Conservation (phyloP, 2,329 filamentous ascomycete genomes). For the Simplicillium aogashimaense region DNA sequence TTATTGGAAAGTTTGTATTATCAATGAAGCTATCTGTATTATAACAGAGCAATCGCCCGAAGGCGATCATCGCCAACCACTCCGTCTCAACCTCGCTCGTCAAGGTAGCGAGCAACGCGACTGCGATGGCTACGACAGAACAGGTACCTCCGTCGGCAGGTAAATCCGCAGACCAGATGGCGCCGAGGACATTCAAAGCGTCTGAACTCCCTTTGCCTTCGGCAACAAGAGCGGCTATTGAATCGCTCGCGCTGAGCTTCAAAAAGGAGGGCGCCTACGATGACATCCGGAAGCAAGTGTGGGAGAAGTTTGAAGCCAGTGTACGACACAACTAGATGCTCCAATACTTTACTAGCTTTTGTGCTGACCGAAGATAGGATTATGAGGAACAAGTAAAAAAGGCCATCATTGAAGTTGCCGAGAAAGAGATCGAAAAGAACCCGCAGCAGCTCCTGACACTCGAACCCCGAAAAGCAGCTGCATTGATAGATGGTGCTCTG, state of each 20-base stretch:
- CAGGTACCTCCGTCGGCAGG: slow-evolving; percentile 1
- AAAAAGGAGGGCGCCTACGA: slow-evolving; percentile 85
- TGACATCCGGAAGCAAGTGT: slow-evolving; percentile 63
- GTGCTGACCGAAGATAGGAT: slow-evolving; percentile 35
- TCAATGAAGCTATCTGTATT: no score
- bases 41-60: no score
- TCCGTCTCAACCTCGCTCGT: no score
- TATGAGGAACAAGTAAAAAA: slow-evolving; percentile 59
- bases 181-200: slow-evolving; percentile 36
- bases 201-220: slow-evolving; percentile 67
- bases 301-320: slow-evolving; percentile 62
- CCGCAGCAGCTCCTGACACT: slow-evolving; percentile 61
- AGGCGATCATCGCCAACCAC: no score
- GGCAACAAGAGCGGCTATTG: slow-evolving; percentile 63
- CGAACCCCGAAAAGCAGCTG: slow-evolving; percentile 62
- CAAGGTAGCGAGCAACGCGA: no score
- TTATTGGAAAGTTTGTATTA: no score
- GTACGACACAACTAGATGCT: slow-evolving; percentile 30
- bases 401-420: slow-evolving; percentile 59
- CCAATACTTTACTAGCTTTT: background rate
- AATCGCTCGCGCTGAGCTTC: slow-evolving; percentile 67
- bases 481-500: slow-evolving; percentile 68
- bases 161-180: background rate
- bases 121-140: no score
- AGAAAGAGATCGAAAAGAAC: slow-evolving; percentile 66